Evolutionary conservation across 1,284 basidiomycete genomes (phyloP).

Genomic region (Irpex lacteus): DNA sequence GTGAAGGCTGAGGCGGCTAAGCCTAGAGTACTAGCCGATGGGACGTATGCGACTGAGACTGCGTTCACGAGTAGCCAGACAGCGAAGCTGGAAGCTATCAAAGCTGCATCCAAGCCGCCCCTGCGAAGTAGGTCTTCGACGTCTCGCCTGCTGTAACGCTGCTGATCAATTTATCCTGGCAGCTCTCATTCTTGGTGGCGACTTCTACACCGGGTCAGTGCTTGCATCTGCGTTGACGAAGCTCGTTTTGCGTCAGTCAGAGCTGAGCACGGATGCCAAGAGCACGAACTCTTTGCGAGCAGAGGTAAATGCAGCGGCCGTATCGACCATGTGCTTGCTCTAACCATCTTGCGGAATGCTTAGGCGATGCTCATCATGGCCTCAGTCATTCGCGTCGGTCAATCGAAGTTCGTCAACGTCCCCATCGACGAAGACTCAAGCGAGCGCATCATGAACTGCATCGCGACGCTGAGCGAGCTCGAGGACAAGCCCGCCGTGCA

Average conservation of each 20-base stretch:
- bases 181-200: constrained; percentile 91
- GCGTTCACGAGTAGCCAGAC: constrained; percentile 75
- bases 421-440: constrained; percentile 98
- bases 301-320: constrained; percentile 53
- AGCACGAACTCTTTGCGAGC: constrained; percentile 79
- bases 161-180: neutral
- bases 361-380: constrained; percentile 98
- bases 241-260: constrained; percentile 82
- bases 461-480: constrained; percentile 87
- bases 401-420: constrained; percentile 91
- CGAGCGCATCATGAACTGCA: constrained; percentile 96
- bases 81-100: constrained; percentile 76
- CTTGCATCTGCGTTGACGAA: constrained; percentile 90
- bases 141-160: constrained; percentile 3
- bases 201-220: constrained; percentile 96
- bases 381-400: constrained; percentile 93
- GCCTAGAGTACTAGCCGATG: constrained; percentile 87
- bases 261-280: constrained; percentile 54
- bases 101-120: constrained; percentile 88
- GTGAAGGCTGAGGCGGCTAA: constrained; percentile 42
- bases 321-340: constrained; percentile 1
- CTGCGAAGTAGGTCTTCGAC: constrained; percentile 58
- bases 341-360: neutral
- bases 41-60: constrained; percentile 97
- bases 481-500: constrained; percentile 62